These are phyloP conservation scores for Stachybotrys chlorohalonatus DNA, from an alignment of 2,329 filamentous ascomycete species.

Conservation along the genomic window DNA sequence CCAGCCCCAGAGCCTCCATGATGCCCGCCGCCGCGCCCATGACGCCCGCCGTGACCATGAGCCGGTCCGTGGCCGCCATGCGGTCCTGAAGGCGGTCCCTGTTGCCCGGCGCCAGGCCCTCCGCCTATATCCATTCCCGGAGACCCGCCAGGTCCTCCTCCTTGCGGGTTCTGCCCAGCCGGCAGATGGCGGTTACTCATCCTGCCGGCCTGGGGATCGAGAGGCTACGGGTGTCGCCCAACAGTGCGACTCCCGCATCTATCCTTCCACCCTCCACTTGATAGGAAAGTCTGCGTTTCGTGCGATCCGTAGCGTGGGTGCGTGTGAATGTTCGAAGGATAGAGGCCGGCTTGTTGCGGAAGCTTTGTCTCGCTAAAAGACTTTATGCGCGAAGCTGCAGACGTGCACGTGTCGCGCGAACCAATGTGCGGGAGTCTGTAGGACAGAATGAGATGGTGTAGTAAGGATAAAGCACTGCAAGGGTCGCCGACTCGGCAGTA, in stretches of 20 bases:
- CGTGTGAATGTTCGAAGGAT: neutral
- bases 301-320: conserved; percentile 1
- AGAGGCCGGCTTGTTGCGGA: neutral
- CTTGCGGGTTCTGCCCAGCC: conserved; percentile 60
- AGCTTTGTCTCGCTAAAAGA: neutral
- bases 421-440: neutral
- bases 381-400: neutral
- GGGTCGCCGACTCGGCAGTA: neutral
- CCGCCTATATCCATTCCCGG: conserved; percentile 24
- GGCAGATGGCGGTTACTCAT: conserved; percentile 71
- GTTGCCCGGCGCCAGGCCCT: conserved; percentile 26
- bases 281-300: neutral
- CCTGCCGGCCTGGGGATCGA: conserved; percentile 56
- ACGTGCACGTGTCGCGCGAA: neutral
- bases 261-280: conserved; percentile 3
- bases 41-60: neutral
- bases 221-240: conserved; percentile 23
- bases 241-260: conserved; percentile 22
- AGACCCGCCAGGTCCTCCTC: conserved; percentile 23
- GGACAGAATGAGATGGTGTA: neutral
- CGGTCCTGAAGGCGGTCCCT: conserved; percentile 23
- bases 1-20: neutral
- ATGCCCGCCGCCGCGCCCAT: neutral
- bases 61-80: neutral
- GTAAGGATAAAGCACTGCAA: neutral